Base-by-base conservation (phyloP, 768 basidiomycete species). In the Rhodotorula sphaerocarpa region DNA sequence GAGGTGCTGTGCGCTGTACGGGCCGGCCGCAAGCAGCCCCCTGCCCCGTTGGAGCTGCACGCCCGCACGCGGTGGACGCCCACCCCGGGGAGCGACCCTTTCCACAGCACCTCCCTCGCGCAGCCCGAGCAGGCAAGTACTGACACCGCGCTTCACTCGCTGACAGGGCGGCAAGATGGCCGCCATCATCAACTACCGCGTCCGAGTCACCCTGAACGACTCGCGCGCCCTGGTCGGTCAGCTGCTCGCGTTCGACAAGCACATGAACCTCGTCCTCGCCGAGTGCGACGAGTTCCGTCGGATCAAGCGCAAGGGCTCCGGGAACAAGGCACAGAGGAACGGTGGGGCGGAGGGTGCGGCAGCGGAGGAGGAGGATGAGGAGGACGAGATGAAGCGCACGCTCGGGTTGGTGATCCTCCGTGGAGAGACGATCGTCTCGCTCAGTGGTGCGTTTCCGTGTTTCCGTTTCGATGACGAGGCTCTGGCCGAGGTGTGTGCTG, bases 221-320 rank as follows among this genome's bases (percentile, higher is more conserved):
- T 91, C 91, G 63, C 88, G 95, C 76, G 83, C 87, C 59, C 79
- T 97, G 72, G 90, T 88, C 50, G 95, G 95, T 45, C 95, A 97
- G 79, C 95, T 97, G 89, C 86, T 99, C 75, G 95, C 95, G 55
- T 99, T 96, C 75, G 95, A 99, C 79, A 86, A 88, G 73, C 95
- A 99, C 78, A 99, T 97, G 95, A 99, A 99, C 78, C 81, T 99
- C 71, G 95, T 99, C 48, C 79, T 99, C 57, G 91, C 93, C 21
- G 95, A 97, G 71, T 96, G 92, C 74, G 95, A 99, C 77, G 95
- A 99, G 77, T 99, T 97, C 75, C 79, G 95, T 72, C 84, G 87
- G 68, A 85, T 97, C 45, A 96, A 97, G 81, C 90, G 90, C 80
- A 88, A 93, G 79, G 77, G 76, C 73, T n/a, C n/a, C 52, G 36